These are phyloP conservation scores for Hyphopichia wangnamkhiaoensis DNA, from an alignment of 1,139 yeast species.

Conservation along the genomic window DNA sequence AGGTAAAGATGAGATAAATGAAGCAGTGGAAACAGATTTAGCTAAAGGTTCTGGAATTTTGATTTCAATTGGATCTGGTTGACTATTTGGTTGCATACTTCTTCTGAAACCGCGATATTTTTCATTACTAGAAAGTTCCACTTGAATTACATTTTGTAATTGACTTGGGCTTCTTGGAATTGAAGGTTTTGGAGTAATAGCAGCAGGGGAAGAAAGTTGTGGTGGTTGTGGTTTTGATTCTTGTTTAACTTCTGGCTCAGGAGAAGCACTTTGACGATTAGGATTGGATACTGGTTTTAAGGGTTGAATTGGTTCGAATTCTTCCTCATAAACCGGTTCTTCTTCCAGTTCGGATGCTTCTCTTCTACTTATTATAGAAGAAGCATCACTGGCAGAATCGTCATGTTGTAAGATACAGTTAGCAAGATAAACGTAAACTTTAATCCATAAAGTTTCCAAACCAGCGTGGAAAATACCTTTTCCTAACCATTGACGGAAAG, in stretches of 20 bases:
- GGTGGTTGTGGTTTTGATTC: slow-evolving; percentile 5
- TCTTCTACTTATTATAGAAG: slow-evolving; percentile 11
- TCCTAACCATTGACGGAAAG: slow-evolving; percentile 42
- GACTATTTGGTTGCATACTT: slow-evolving; percentile 26
- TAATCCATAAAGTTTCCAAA: slow-evolving; percentile 44
- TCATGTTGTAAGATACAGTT: slow-evolving; percentile 32
- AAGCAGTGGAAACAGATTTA: slow-evolving; percentile 3
- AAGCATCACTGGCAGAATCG: slow-evolving; percentile 18
- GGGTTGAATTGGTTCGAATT: slow-evolving; percentile 13
- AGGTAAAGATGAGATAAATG: slow-evolving; percentile 12
- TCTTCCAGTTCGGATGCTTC: slow-evolving; percentile 5
- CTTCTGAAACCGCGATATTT: slow-evolving; percentile 51
- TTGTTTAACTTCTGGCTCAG: background rate
- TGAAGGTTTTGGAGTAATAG: slow-evolving; percentile 7
- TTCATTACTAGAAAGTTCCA: slow-evolving; percentile 31
- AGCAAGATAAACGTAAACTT: slow-evolving; percentile 42
- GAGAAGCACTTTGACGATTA: background rate
- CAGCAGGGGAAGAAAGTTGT: background rate
- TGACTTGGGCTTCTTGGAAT: slow-evolving; percentile 11
- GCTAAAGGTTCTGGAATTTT: slow-evolving; percentile 21
- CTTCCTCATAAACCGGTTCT: slow-evolving; percentile 9
- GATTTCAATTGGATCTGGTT: slow-evolving; percentile 28
- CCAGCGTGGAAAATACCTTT: slow-evolving; percentile 29
- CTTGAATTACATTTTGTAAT: slow-evolving; percentile 13
- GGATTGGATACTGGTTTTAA: slow-evolving; percentile 10